Evolutionary conservation across 805 yeast genomes (phyloP), one percentile per base, ranked within the genome.

Genomic region (Brettanomyces bruxellensis): DNA sequence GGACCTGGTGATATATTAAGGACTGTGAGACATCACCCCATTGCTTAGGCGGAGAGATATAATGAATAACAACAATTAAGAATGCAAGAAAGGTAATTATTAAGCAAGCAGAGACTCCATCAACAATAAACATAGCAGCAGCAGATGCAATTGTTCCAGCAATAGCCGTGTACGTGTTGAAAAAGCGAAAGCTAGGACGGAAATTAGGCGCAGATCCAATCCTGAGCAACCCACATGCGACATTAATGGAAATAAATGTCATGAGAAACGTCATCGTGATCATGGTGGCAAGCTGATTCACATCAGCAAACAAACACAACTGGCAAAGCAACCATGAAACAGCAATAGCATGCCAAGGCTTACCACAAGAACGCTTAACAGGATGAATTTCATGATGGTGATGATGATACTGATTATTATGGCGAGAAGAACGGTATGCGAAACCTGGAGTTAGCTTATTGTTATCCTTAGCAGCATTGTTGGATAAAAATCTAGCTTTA

Each of bases 11-110:
- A 62, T 93, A 93, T 43, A 93, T 91, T 50, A 93, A 72, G 38
- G 90, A 79, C 64, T 93, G 99, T 3, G 98, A 90, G 24, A 93
- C 97, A 65, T 93, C 99, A 34, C 99, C 99, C 90, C 96, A 93
- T 34, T 90, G 85, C 60, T 88, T 89, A 5, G 99, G 97, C 2
- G 97, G 96, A 9, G 96, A 85, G 44, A 79, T 75, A 58, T 89
- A 88, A 61, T 93, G 98, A 52, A 93, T 93, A 45, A 85, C 62
- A 40, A 88, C 59, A 54, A 93, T 85, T 39, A 93, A 66, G 14
- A 81, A 68, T 37, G 79, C 61, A 55, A 89, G 70, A 46, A 83
- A 77, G 9, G 82, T 65, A 25, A 89, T 76, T 25, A 90, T 82
- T 32, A 83, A 71, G 2, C 87, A 71, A 0, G 99, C 98, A 2